Conservation (phyloP, 108 stramenopile species). For the Schizochytrium sp. region DNA sequence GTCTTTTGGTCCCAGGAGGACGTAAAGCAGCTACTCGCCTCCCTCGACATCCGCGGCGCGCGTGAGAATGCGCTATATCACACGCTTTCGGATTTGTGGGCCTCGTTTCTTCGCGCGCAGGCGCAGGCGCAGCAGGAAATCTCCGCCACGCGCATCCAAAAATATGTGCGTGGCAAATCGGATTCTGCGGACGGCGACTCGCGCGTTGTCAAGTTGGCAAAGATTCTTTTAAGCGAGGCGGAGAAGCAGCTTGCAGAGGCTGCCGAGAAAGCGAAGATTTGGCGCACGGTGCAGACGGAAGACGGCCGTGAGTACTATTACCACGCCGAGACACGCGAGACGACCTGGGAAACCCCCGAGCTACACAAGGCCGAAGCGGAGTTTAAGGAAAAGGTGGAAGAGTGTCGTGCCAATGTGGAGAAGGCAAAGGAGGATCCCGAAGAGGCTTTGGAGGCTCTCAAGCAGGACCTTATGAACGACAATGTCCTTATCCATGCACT, state of each 20-base stretch:
- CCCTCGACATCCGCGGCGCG: neutral
- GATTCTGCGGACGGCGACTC: neutral
- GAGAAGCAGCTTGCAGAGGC: neutral
- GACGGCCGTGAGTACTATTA: slow-evolving; percentile 2
- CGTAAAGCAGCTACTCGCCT: neutral
- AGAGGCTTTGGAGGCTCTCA: slow-evolving; percentile 12
- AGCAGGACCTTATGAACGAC: neutral
- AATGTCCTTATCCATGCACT: neutral
- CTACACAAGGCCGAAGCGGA: neutral
- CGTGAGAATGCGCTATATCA: neutral
- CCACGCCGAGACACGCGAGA: slow-evolving; percentile 14
- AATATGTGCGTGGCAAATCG: neutral
- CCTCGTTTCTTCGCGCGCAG: neutral
- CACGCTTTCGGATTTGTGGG: neutral
- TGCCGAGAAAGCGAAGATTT: neutral
- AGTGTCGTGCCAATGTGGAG: neutral
- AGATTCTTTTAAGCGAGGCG: neutral
- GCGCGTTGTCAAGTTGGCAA: neutral
- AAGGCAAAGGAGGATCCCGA: neutral
- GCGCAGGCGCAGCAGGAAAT: neutral
- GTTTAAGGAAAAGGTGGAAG: neutral
- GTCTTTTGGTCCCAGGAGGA: neutral
- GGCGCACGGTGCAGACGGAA: neutral
- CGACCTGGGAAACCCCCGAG: neutral
- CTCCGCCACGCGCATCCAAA: neutral